Evolutionary conservation across 1,139 yeast genomes (phyloP), one percentile per base, ranked within the genome.

Genomic region (Taphrina confusa): DNA sequence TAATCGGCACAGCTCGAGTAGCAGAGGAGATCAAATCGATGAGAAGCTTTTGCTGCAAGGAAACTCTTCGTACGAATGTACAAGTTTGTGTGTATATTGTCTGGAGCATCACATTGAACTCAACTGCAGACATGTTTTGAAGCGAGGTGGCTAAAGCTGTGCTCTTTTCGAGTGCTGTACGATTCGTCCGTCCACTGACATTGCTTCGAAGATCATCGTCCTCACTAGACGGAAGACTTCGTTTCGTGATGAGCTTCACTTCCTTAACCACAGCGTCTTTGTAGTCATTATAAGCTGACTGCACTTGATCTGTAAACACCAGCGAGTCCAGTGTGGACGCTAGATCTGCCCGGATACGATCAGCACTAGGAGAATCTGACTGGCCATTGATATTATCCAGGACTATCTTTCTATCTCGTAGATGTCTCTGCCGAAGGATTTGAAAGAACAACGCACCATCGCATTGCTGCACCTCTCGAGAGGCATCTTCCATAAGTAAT

Each of bases 41-140:
- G 33, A 92, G 72, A 3, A 87, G 68, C 69, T 89, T 89, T 69
- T 91, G 95, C 64, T 91, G 97, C 1, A 81, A 76, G 0, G 87
- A 81, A 25, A 91, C 75, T 59, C 96, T 78, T 63, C 92, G 77
- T 45, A 91, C 76, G 28, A 91, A 82, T 66, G 85, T 91, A 0
- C 90, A 81, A 4, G 88, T 76, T 37, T 82, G 79, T 0, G 86
- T 73, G 67, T 82, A 89, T 1, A 85, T 84, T 40, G 75, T 76
- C 1, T 78, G 73, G 50, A 89, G 71, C 90, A 90, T 85, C 1
- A 72, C 74, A 67, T 86, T 90, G 67, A 90, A 90, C 63, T 87
- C 96, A 18, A 74, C 73, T 0, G 91, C 84, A 0, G 89, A 77
- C 77, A 89, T 78, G 3, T 81, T 79, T 65, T 83, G 82, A 54